Conservation (phyloP, 2,329 filamentous ascomycete species). For the Nakataea oryzae region DNA sequence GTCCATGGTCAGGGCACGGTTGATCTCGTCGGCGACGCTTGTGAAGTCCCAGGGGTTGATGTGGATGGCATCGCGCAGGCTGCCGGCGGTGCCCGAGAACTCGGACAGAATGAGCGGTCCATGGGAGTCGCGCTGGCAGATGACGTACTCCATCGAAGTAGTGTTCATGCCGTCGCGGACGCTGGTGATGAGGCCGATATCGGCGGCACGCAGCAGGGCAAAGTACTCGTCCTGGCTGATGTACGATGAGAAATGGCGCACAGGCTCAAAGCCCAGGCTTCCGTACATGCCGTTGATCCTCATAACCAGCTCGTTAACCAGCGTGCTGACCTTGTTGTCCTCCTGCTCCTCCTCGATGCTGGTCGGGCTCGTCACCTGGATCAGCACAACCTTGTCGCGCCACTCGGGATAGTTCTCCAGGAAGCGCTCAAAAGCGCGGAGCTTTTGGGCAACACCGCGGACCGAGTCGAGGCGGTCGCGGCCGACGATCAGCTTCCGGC, state of each 20-base stretch:
- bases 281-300: conserved; percentile 88
- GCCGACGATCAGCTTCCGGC: conserved; percentile 90
- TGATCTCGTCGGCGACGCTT: conserved; percentile 74
- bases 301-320: conserved; percentile 83
- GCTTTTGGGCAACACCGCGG: conserved; percentile 87
- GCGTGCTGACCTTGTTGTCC: conserved; percentile 73
- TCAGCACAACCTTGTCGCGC: conserved; percentile 83
- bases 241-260: conserved; percentile 93
- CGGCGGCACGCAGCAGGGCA: conserved; percentile 78
- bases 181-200: conserved; percentile 90
- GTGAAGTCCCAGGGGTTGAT: conserved; percentile 94
- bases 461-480: conserved; percentile 90
- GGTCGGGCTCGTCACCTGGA: conserved; percentile 88
- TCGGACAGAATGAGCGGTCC: conserved; percentile 90
- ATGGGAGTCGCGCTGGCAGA: conserved; percentile 79
- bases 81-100: conserved; percentile 89
- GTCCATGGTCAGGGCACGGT: conserved; percentile 70
- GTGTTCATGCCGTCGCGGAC: conserved; percentile 98
- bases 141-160: conserved; percentile 86
- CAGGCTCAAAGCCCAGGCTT: conserved; percentile 77
- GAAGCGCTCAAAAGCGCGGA: conserved; percentile 90
- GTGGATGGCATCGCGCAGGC: conserved; percentile 75
- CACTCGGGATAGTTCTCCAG: conserved; percentile 84
- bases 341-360: conserved; percentile 68
- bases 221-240: conserved; percentile 86